A percentile compares a stretch with the other conserved stretches of the same genome.
These are phyloP conservation scores for Kandelia obovata DNA, from an alignment of 345 rosid species.

Conservation along the genomic window DNA sequence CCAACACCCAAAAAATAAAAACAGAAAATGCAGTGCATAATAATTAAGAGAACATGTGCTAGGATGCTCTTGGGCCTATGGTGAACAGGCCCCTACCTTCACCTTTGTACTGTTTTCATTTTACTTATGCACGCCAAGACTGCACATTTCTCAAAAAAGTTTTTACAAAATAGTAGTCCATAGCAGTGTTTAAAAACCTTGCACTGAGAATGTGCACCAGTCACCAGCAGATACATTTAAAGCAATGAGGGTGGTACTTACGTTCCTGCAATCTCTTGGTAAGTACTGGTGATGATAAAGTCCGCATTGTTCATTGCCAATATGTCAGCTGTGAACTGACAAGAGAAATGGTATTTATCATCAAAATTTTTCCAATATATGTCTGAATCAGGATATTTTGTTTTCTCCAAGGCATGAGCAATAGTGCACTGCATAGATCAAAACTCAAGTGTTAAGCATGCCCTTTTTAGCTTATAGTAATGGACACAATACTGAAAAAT, in stretches of 20 bases:
- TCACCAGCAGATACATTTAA: not conserved
- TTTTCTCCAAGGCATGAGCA: slow-evolving; percentile 99
- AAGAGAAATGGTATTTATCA: slow-evolving; percentile 91
- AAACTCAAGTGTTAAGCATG: slow-evolving; percentile 9
- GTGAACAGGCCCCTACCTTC: too few species aligned
- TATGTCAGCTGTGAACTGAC: slow-evolving; percentile 96
- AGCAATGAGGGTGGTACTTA: slow-evolving; percentile 37
- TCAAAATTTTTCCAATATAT: slow-evolving; percentile 95
- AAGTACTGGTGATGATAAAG: slow-evolving; percentile 96
- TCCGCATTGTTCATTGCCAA: slow-evolving; percentile 97
- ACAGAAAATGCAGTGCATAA: not conserved
- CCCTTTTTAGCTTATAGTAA: not conserved
- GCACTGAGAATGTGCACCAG: not conserved
- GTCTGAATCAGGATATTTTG: slow-evolving; percentile 97
- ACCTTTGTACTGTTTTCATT: too few species aligned
- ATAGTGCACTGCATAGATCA: slow-evolving; percentile 75
- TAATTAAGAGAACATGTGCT: too few species aligned
- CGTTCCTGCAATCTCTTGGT: slow-evolving; percentile 99
- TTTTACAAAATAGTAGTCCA: too few species aligned
- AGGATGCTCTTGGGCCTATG: too few species aligned
- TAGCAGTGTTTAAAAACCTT: too few species aligned
- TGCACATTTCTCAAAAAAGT: too few species aligned
- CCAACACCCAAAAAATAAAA: not conserved
- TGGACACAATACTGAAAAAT: not conserved
- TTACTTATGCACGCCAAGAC: too few species aligned